Percentiles rank a stretch among this genome's conserved stretches.
Evolutionary conservation across 306 rosid species (phyloP).

Genomic region (Sphenostylis stenocarpa): DNA sequence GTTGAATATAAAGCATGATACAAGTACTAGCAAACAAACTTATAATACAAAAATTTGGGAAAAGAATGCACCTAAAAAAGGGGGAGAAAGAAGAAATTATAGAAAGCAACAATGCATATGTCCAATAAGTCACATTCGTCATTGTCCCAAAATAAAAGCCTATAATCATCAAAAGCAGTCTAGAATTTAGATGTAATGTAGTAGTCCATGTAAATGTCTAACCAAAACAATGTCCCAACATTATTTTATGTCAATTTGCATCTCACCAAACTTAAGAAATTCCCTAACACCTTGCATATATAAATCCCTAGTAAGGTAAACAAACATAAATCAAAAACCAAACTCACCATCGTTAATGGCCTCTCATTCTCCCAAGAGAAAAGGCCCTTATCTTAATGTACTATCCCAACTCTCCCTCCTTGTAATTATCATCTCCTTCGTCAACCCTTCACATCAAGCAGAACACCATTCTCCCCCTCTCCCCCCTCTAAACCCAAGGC

Average conservation of each 20-base stretch:
- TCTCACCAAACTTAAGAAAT: constrained; percentile 18
- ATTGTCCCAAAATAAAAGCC: not conserved
- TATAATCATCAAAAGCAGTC: constrained; percentile 19
- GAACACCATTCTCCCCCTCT: constrained; percentile 12
- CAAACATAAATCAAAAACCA: not conserved
- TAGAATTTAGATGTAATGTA: not conserved
- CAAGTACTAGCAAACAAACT: not conserved
- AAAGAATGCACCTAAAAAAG: not conserved
- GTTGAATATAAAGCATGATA: not conserved
- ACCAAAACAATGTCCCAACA: not conserved
- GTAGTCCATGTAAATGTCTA: constrained; percentile 11
- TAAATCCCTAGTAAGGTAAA: constrained; percentile 22
- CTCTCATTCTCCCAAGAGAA: constrained; percentile 32
- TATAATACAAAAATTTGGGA: not conserved
- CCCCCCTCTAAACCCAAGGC: constrained; percentile 57
- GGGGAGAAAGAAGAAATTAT: not conserved
- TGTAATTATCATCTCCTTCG: constrained; percentile 31
- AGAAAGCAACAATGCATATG: not conserved
- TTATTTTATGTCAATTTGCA: constrained; percentile 39
- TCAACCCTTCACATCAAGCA: constrained; percentile 57
- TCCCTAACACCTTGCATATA: not conserved
- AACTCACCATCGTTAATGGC: constrained; percentile 15
- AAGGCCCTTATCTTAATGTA: not conserved
- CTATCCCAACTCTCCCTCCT: not conserved
- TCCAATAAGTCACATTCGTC: not conserved